phyloP scores from a whole-genome alignment of 768 basidiomycete genomes.

The Tephrocybe rancida region DNA sequence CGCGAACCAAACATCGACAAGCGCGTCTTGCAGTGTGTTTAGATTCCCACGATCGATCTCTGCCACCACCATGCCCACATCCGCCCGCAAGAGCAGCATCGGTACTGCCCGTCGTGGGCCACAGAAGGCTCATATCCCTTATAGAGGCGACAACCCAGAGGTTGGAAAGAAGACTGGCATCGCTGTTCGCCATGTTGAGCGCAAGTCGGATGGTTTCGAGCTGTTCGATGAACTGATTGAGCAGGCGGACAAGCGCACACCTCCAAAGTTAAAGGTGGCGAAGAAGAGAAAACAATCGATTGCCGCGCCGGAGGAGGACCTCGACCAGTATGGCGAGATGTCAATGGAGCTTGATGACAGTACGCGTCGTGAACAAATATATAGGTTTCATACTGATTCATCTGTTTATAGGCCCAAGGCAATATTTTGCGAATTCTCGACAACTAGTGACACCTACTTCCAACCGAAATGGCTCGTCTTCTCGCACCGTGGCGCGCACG shows the following conservation, averaged over 20 bases:
- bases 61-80: slow-evolving; percentile 3
- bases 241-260: slow-evolving; percentile 69
- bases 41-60: slow-evolving; percentile 23
- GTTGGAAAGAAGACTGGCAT: slow-evolving; percentile 84
- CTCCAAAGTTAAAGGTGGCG: slow-evolving; percentile 50
- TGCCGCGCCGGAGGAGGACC: slow-evolving; percentile 25
- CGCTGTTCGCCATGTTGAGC: slow-evolving; percentile 68
- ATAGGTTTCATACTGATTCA: slow-evolving; percentile 15
- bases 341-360: slow-evolving; percentile 80
- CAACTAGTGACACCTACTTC: slow-evolving; percentile 43
- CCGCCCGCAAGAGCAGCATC: slow-evolving; percentile 10
- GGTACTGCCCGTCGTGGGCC: slow-evolving; percentile 32
- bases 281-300: slow-evolving; percentile 50
- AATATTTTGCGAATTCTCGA: slow-evolving; percentile 42
- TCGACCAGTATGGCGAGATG: slow-evolving; percentile 56
- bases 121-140: slow-evolving; percentile 73
- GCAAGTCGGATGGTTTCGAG: slow-evolving; percentile 82
- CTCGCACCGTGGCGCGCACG: slow-evolving; percentile 50
- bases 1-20: slow-evolving; percentile 19
- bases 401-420: slow-evolving; percentile 41
- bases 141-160: slow-evolving; percentile 73
- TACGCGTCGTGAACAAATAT: slow-evolving; percentile 30
- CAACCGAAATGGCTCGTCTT: slow-evolving; percentile 38
- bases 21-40: slow-evolving; percentile 12
- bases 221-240: slow-evolving; percentile 74